Evolutionary conservation across 129 eudicot genomes (phyloP), one percentile per base, ranked within the genome.

Genomic region (Escallonia herrerae): DNA sequence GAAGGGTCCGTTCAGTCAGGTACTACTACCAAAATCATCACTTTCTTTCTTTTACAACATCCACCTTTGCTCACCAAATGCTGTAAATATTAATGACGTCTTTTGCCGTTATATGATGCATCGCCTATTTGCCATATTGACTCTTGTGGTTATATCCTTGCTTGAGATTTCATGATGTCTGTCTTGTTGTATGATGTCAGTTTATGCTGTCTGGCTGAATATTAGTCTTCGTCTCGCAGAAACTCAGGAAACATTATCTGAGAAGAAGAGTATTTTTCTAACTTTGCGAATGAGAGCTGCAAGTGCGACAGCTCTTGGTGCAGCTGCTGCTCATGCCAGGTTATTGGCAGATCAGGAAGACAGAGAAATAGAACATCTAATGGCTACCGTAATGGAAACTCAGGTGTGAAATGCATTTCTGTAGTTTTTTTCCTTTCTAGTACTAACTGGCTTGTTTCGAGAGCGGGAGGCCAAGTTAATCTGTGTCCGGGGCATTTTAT

Each of bases 261-360:
- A 15, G 51, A 70, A n/a, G n/a, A n/a, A 77, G 49, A 44, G 73
- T 45, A 80, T 93, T 68, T 90, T 95, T 43, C 73, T 75, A 49
- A 77, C 88, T 14, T 76, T 94, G 74, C 88, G 85, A 46, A 79
- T 81, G 86, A 77, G 97, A 71, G 99, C 97, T 62, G 88, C 96
- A 49, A 79, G 86, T 58, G 99, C 91, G 68, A 86, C 88, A 41
- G 91, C 95, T 40, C 95, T 94, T 63, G 99, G 99, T 54, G 88
- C 87, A 37, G 97, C 97, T 74, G 99, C 97, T 72, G 99, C 93
- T 13, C 95, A 77, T 62, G 97, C 99, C 68, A 89, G 78, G 66
- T 57, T 86, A 65, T 78, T 94, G 86, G 97, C 99, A 40, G 80
- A 84, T 66, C 93, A 84, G 73, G 99, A 94, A 85, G 95, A 94